Evolutionary conservation across 2,329 filamentous ascomycete genomes (phyloP), one percentile per base, ranked within the genome.

Genomic region (Elsinoe ampelina): DNA sequence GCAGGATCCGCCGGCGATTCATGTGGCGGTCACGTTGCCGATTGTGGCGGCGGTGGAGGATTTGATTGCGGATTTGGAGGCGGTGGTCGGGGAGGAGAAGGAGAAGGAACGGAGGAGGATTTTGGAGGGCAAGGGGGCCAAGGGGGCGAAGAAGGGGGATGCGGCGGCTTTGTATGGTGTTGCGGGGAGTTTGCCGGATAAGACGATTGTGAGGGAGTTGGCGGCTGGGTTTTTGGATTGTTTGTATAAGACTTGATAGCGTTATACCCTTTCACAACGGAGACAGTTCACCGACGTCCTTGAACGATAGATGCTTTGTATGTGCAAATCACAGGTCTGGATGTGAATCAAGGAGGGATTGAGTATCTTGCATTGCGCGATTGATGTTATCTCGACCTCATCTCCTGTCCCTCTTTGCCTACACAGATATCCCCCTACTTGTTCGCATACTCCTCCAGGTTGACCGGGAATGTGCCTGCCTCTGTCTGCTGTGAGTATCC

Each of bases 151-250:
- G 20, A 79, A 83, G 64, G 89, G 89, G 1, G 88, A 95, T 69
- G 84, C 89, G 12, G 88, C 89, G 1, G 91, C 91, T 3, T 74
- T 98, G 60, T 98, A 98, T 72, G 93, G 93, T 56, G 91, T 98
- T 58, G 93, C 93, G 0, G 93, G 93, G 5, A 95, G 88, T 66
- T 73, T 98, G 71, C 93, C 93, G 1, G 95, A 98, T 70, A 97
- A 97, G 80, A 89, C 87, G 63, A 85, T 98, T 34, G 90, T 98
- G 32, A 88, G 89, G 62, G 89, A 95, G 65, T 73, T 98, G 68
- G 92, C 91, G 1, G 88, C 80, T 63, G 92, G 90, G 0, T 98
- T 97, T 72, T 77, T 97, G 68, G 91, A 97, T 73, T 85, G 93
- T 54, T 70, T 96, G 71, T 96, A 96, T 73, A 95, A 95, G 77